These are phyloP conservation scores for Xenoacremonium recifei DNA, from an alignment of 2,329 filamentous ascomycete genomes.

Conservation along the genomic window DNA sequence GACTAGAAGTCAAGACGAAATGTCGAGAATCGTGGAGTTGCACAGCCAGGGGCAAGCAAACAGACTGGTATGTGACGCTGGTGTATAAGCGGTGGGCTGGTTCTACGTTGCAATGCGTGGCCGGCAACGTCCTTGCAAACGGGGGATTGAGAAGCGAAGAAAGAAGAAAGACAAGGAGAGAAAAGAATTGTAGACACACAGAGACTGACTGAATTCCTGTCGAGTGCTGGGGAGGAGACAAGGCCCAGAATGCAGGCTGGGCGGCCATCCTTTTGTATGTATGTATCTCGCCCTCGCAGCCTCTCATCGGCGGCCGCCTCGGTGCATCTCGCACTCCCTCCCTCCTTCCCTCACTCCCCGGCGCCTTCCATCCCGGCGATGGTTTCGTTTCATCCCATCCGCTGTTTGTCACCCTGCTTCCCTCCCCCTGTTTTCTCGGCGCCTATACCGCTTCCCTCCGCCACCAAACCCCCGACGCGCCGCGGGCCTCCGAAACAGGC, in stretches of 20 bases:
- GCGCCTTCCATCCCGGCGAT: neutral
- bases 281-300: too few species aligned
- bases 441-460: neutral
- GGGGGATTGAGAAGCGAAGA: slow-evolving; percentile 16
- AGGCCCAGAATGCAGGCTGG: neutral
- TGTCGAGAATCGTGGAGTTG: too few species aligned
- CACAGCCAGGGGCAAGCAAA: too few species aligned
- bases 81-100: neutral
- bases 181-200: too few species aligned
- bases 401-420: too few species aligned
- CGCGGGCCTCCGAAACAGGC: neutral
- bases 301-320: neutral
- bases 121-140: neutral
- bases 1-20: neutral
- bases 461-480: neutral
- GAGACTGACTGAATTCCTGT: neutral
- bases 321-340: neutral
- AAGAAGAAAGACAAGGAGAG: slow-evolving; percentile 1
- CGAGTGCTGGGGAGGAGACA: slow-evolving; percentile 1
- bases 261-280: slow-evolving; percentile 17
- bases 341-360: neutral
- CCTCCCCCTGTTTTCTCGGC: neutral
- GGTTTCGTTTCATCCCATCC: too few species aligned
- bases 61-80: too few species aligned
- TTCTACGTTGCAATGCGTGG: neutral